These are phyloP conservation scores for Draba incana DNA, from an alignment of 345 rosid genomes.

Conservation along the genomic window DNA sequence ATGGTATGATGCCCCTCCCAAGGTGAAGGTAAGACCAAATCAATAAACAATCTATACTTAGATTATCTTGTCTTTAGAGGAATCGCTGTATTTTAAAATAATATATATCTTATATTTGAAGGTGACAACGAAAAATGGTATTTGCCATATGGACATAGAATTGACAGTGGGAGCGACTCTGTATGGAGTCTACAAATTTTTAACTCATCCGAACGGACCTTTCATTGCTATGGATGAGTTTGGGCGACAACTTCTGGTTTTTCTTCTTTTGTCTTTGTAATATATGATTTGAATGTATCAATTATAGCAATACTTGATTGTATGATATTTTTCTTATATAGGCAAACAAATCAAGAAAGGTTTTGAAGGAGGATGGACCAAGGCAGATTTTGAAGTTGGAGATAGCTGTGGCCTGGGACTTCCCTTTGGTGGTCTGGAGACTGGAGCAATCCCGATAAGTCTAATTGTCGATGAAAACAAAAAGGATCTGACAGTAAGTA, in stretches of 20 bases:
- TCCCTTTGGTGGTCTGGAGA: slow-evolving; percentile 18
- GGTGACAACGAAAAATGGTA: slow-evolving; percentile 4
- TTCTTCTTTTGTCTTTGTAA: neutral
- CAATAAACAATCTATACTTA: too few species aligned
- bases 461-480: neutral
- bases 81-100: too few species aligned
- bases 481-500: neutral
- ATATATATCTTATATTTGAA: neutral
- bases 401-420: slow-evolving; percentile 13
- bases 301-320: neutral
- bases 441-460: slow-evolving; percentile 5
- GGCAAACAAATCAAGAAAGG: slow-evolving; percentile 14
- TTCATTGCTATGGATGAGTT: too few species aligned
- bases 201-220: neutral
- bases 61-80: too few species aligned
- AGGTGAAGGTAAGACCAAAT: slow-evolving; percentile 51
- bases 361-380: neutral
- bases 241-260: slow-evolving; percentile 12
- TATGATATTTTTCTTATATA: neutral
- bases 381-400: neutral
- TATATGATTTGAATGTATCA: neutral
- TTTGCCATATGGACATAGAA: neutral
- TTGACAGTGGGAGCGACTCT: slow-evolving; percentile 25
- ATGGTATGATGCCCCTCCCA: slow-evolving; percentile 61
- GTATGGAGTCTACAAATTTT: slow-evolving; percentile 9